Conservation (phyloP, 2,329 filamentous ascomycete species). For the Septoria petroselini region DNA sequence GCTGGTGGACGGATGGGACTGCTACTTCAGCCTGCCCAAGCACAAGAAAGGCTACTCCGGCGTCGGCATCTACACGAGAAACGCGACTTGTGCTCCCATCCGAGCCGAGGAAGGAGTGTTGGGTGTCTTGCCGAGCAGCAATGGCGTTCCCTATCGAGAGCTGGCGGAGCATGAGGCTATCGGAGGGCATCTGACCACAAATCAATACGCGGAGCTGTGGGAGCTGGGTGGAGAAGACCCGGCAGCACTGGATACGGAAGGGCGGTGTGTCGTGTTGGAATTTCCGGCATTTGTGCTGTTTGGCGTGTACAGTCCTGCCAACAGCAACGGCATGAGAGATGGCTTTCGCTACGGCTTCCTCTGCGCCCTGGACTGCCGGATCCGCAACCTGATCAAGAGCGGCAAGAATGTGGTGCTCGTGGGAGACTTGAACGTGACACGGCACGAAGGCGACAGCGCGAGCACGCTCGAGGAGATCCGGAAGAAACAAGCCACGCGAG, state of each 20-base stretch:
- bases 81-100: constrained; percentile 77
- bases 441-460: constrained; percentile 70
- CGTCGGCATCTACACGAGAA: constrained; percentile 92
- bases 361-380: constrained; percentile 72
- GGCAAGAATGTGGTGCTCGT: constrained; percentile 84
- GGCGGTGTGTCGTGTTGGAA: constrained; percentile 84
- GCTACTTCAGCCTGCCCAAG: constrained; percentile 88
- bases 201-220: constrained; percentile 58
- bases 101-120: constrained; percentile 92
- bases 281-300: constrained; percentile 93
- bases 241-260: constrained; percentile 77
- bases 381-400: constrained; percentile 75
- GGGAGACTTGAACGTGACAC: constrained; percentile 82
- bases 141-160: constrained; percentile 67
- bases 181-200: constrained; percentile 75
- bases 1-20: constrained; percentile 89
- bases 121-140: constrained; percentile 72
- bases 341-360: constrained; percentile 80
- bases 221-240: constrained; percentile 61
- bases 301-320: constrained; percentile 88
- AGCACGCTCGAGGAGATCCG: constrained; percentile 67
- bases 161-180: constrained; percentile 72
- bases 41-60: constrained; percentile 97
- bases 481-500: constrained; percentile 64
- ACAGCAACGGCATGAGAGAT: constrained; percentile 76